These are phyloP conservation scores for Peronospora destructor DNA, from an alignment of 352 stramenopile genomes.

Conservation along the genomic window DNA sequence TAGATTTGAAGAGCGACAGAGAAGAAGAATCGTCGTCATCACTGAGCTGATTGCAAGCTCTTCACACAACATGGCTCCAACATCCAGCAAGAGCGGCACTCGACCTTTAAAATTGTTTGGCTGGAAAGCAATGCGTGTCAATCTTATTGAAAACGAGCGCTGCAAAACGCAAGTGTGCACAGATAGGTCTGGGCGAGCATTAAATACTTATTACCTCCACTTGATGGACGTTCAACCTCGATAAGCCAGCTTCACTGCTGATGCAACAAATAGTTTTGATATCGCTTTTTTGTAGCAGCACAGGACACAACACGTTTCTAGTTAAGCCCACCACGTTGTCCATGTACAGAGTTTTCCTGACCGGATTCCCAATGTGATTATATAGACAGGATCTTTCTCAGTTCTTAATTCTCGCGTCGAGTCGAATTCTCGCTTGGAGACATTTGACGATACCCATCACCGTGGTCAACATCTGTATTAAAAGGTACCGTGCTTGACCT, in stretches of 20 bases:
- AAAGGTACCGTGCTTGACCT: constrained; percentile 14
- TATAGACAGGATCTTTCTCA: not conserved
- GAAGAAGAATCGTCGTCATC: constrained; percentile 9
- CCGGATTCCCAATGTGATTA: constrained; percentile 7
- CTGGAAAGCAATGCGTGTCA: constrained; percentile 38
- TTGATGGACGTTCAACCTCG: constrained; percentile 2
- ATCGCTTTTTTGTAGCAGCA: not conserved
- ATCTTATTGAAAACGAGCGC: constrained; percentile 40
- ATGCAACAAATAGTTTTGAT: constrained; percentile 2
- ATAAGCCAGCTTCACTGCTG: constrained; percentile 10
- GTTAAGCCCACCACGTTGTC: constrained; percentile 6
- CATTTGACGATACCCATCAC: constrained; percentile 34
- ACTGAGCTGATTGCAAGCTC: constrained; percentile 11
- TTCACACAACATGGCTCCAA: constrained; percentile 4
- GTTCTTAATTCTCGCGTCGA: constrained; percentile 14
- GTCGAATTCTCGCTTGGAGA: constrained; percentile 24
- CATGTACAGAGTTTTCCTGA: not conserved
- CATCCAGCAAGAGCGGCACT: constrained; percentile 15
- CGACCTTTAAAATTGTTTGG: constrained; percentile 35
- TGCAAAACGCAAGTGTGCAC: constrained; percentile 8
- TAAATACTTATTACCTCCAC: constrained; percentile 17
- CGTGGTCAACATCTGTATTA: constrained; percentile 24
- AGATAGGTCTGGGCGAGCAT: not conserved
- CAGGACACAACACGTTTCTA: constrained; percentile 6
- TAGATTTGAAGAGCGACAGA: constrained; percentile 11